Evolutionary conservation across 768 basidiomycete species (phyloP).

Genomic region (Hygrocybe punicea): DNA sequence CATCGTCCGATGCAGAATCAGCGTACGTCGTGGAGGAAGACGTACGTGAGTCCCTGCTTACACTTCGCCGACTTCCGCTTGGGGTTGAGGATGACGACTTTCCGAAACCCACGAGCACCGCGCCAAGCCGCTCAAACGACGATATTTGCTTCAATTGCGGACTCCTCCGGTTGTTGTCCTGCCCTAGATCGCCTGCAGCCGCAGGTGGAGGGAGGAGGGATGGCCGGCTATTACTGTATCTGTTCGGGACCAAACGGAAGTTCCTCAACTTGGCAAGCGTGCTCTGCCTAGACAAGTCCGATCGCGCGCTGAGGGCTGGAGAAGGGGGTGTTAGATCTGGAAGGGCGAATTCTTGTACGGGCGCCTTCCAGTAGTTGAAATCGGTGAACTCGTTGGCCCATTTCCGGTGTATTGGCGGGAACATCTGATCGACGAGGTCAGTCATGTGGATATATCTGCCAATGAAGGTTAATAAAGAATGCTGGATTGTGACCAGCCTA

Average conservation of each 20-base stretch:
- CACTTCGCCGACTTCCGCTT: conserved; percentile 40
- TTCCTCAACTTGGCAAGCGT: conserved; percentile 72
- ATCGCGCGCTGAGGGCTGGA: conserved; percentile 89
- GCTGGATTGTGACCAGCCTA: background rate
- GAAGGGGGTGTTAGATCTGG: conserved; percentile 85
- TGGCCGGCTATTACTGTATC: conserved; percentile 29
- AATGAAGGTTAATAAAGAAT: conserved; percentile 2
- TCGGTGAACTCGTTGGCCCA: conserved; percentile 91
- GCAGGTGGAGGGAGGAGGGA: background rate
- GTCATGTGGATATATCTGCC: conserved; percentile 96
- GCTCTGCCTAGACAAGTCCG: conserved; percentile 76
- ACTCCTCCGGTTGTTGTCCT: conserved; percentile 32
- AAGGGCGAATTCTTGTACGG: conserved; percentile 71
- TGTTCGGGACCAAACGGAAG: conserved; percentile 65
- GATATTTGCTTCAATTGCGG: conserved; percentile 66
- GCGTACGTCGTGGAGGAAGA: conserved; percentile 46
- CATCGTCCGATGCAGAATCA: conserved; percentile 56
- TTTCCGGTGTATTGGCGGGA: conserved; percentile 90
- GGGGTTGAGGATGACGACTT: conserved; percentile 38
- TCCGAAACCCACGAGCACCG: conserved; percentile 50
- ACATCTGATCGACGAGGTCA: conserved; percentile 99
- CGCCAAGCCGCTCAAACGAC: conserved; percentile 69
- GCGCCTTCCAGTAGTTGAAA: conserved; percentile 92
- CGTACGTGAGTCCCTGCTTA: conserved; percentile 56
- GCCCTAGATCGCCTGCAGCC: conserved; percentile 6